These are phyloP conservation scores for Exsudoporus frostii DNA, from an alignment of 768 basidiomycete genomes.

Conservation along the genomic window DNA sequence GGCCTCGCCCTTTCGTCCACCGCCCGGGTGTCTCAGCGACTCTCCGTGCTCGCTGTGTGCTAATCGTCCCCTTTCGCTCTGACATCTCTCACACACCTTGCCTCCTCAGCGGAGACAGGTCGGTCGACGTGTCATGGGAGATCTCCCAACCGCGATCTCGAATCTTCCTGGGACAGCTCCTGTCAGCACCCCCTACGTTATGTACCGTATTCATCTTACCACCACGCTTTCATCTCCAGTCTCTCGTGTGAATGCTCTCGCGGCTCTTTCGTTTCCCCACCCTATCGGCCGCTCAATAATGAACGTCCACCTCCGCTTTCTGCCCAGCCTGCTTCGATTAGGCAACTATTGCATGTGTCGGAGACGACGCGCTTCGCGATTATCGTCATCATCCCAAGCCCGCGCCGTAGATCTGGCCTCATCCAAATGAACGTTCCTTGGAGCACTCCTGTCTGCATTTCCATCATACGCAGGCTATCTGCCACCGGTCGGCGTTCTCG, in stretches of 20 bases:
- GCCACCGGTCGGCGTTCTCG: conserved; percentile 9
- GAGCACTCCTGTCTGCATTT: conserved; percentile 8
- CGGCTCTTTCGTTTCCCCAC: conserved; percentile 15
- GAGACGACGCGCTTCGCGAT: conserved; percentile 15
- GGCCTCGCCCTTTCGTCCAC: conserved; percentile 6
- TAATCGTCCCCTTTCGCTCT: too few species aligned
- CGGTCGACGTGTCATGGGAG: conserved; percentile 20
- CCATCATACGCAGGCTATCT: conserved; percentile 13
- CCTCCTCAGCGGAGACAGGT: conserved; percentile 18
- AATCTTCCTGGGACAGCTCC: conserved; percentile 28
- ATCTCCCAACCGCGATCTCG: conserved; percentile 18
- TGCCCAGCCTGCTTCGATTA: conserved; percentile 6
- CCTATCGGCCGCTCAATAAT: conserved; percentile 4
- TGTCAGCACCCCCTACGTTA: conserved; percentile 17
- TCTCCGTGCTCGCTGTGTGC: too few species aligned
- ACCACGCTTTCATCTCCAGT: conserved; percentile 6
- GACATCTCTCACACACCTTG: too few species aligned
- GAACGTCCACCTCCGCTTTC: conserved; percentile 11
- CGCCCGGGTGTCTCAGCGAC: too few species aligned
- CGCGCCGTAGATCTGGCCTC: conserved; percentile 18
- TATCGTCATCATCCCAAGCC: conserved; percentile 18
- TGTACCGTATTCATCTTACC: conserved; percentile 11
- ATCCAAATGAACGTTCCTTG: conserved; percentile 14
- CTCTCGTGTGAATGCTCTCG: conserved; percentile 15
- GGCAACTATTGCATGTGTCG: conserved; percentile 12